Base-by-base conservation (phyloP, 2,329 filamentous ascomycete species). In the Talaromyces amestolkiae region DNA sequence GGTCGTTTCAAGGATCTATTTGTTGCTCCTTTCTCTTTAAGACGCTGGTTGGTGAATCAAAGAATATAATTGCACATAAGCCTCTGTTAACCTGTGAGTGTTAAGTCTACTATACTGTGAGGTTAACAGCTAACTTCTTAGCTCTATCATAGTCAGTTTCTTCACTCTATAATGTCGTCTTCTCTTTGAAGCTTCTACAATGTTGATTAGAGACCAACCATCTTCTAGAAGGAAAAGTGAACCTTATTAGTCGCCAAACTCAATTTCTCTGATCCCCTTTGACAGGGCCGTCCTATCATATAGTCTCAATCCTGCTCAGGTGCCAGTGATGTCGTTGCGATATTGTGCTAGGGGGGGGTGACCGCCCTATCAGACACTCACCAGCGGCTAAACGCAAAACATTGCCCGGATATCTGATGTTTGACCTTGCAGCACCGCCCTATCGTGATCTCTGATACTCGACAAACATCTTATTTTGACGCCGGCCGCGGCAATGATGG, bases 361-460 rank as follows among this genome's bases (percentile, higher is more conserved):
- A 22, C 19, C 11, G 53, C 53, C 53, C 53, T 56, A 56, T 56
- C 53, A 39, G 31, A 56, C 3, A 2, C n/a, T 56, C 11, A 22
- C 53, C 53, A 56, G 53, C 53, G 53, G 53, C 53, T 56, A 39
- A 37, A 39, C 33, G 19, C 53, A 56, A 56, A 56, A 37, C n/a
- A 56, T 37, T 56, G n/a, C 53, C 53, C 11, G 53, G 33, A 22
- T 37, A 39, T 17, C 11, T 22, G 33, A 15, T 15, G 33, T 39
- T 59, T 59, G 15, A 31, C 8, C 56, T 45, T 59, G 22, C 19
- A 59, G 56, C 15, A 33, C 43, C 22, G 19, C 3, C 56, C 56
- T 43, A 41, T 59, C 56, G 45, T 31, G 19, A n/a, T 43, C 17
- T 43, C 56, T 59, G 56, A 43, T 59, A 33, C 9, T 59, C 37